Evolutionary conservation across 2,329 filamentous ascomycete genomes (phyloP).

Genomic region (Penicillium psychrosexuale): DNA sequence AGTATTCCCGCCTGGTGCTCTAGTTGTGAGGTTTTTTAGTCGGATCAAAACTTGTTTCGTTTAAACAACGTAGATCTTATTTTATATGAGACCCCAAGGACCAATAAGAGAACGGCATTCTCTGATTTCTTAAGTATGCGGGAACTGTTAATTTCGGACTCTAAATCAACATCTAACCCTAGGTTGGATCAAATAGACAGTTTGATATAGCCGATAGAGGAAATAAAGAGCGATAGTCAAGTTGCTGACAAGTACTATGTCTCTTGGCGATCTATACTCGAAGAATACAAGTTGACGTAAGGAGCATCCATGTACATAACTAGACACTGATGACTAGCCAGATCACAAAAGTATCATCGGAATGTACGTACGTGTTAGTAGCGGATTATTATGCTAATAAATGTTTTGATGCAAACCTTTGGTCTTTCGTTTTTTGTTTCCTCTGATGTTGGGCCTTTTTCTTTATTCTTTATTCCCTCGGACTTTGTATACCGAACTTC

Average conservation of each 20-base stretch:
- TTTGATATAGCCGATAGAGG: background rate
- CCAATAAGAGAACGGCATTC: background rate
- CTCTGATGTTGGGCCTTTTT: background rate
- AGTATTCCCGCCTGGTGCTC: too few relatives aligned
- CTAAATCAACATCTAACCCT: background rate
- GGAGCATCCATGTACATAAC: background rate
- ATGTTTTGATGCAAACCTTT: background rate
- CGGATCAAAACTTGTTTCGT: background rate
- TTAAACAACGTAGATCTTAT: background rate
- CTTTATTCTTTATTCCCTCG: background rate
- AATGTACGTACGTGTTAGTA: background rate
- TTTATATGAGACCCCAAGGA: background rate
- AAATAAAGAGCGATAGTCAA: background rate
- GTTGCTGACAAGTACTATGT: background rate
- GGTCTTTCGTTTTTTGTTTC: background rate
- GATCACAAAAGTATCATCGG: background rate
- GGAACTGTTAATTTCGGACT: background rate
- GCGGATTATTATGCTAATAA: background rate
- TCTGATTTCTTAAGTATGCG: too few relatives aligned
- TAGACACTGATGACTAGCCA: background rate
- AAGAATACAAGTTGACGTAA: background rate
- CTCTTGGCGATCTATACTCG: background rate
- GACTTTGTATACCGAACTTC: background rate
- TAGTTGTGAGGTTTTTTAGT: background rate
- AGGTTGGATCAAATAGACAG: background rate